These are phyloP conservation scores for Thoreauomyces humboldtii DNA, from an alignment of 192 early-diverging fungal genomes.

Conservation along the genomic window DNA sequence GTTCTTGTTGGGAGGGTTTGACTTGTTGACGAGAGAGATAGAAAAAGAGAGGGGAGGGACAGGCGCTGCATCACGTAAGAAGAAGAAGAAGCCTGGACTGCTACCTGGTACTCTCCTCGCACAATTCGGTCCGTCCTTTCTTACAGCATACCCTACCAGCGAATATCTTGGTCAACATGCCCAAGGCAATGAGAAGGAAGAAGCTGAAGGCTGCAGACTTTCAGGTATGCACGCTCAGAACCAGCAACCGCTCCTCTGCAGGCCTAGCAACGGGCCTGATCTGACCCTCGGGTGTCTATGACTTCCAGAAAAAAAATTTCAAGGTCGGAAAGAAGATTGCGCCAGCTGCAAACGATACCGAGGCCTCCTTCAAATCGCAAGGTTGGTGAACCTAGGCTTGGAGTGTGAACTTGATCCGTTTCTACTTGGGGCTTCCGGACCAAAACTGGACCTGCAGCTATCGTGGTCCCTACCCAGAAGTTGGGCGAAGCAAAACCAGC, in stretches of 20 bases:
- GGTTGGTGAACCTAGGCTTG: constrained; percentile 38
- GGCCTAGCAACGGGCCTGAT: no score
- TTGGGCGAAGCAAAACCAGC: constrained; percentile 71
- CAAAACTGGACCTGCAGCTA: constrained; percentile 49
- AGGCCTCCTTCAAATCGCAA: constrained; percentile 79
- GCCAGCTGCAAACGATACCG: constrained; percentile 70
- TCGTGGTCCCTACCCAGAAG: constrained; percentile 76
- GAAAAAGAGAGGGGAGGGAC: no score
- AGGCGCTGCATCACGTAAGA: no score
- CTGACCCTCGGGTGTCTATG: no score
- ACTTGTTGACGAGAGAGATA: no score
- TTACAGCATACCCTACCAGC: no score
- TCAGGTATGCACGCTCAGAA: constrained; percentile 56
- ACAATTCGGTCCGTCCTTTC: no score
- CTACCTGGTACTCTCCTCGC: no score
- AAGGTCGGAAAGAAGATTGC: constrained; percentile 89
- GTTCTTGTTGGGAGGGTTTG: no score
- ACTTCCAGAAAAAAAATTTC: constrained; percentile 76
- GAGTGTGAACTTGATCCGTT: neutral
- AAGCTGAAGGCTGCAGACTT: constrained; percentile 77
- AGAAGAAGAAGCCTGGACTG: no score
- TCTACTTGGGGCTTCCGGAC: neutral
- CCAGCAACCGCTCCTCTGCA: no score
- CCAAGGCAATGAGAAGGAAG: constrained; percentile 49
- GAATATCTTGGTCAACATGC: no score